Evolutionary conservation across 805 yeast species (phyloP).

Genomic region (Wickerhamomyces queroliae): DNA sequence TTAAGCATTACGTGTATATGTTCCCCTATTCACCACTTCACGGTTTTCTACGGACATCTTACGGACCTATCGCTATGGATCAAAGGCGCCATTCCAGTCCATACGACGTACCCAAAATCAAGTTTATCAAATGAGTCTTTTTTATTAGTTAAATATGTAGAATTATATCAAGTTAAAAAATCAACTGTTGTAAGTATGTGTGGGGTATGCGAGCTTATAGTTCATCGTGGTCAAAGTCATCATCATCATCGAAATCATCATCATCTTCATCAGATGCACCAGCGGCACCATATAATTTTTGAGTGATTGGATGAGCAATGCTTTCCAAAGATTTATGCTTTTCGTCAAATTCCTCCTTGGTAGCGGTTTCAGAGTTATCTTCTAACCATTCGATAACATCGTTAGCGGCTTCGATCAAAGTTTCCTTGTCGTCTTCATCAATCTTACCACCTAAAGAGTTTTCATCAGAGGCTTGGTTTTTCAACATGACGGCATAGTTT

Average conservation of each 20-base stretch:
- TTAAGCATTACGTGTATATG: no score
- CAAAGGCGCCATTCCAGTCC: no score
- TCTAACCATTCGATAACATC: constrained; percentile 88
- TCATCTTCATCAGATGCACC: constrained; percentile 40
- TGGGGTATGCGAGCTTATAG: no score
- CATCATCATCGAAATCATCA: constrained; percentile 50
- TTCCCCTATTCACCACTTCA: no score
- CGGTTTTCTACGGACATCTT: no score
- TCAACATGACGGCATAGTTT: constrained; percentile 80
- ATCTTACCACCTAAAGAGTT: constrained; percentile 69
- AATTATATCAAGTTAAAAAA: no score
- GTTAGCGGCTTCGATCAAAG: constrained; percentile 77
- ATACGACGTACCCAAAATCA: no score
- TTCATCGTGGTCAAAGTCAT: constrained; percentile 67
- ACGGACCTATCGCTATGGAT: no score
- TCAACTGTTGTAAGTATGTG: no score
- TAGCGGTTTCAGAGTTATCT: constrained; percentile 79
- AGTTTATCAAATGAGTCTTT: no score
- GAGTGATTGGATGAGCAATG: constrained; percentile 86
- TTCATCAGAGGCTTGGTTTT: constrained; percentile 56
- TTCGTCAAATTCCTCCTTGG: constrained; percentile 90
- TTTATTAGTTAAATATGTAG: no score
- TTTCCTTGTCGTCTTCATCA: constrained; percentile 87
- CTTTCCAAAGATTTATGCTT: constrained; percentile 78
- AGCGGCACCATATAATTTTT: constrained; percentile 70